Conservation (phyloP, 257 asterid genomes). For the Solanum piurae region DNA sequence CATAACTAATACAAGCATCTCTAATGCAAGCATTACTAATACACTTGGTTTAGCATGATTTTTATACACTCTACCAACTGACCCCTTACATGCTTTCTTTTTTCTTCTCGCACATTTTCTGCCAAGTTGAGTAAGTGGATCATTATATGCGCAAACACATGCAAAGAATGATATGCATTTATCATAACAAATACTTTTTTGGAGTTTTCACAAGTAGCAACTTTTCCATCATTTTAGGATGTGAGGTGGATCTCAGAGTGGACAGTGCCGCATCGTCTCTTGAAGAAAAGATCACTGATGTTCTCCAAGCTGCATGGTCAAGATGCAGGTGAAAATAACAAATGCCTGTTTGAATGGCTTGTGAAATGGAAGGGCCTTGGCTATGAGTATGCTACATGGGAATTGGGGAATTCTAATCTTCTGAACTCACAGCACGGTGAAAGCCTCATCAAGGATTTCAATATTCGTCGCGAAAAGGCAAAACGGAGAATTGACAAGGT, state of each 20-base stretch:
- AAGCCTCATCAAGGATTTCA: slow-evolving; percentile 36
- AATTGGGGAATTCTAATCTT: slow-evolving; percentile 38
- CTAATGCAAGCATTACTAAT: background rate
- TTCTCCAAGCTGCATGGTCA: slow-evolving; percentile 13
- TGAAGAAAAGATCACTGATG: slow-evolving; percentile 36
- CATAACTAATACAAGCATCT: no score
- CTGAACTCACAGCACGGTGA: slow-evolving; percentile 39
- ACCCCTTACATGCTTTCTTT: background rate
- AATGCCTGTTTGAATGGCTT: slow-evolving; percentile 58
- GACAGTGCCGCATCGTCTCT: slow-evolving; percentile 55
- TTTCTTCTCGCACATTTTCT: background rate
- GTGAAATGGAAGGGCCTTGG: slow-evolving; percentile 65
- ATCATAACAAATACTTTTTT: background rate
- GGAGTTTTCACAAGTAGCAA: background rate
- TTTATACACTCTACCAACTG: background rate
- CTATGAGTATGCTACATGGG: slow-evolving; percentile 64
- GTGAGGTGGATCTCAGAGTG: slow-evolving; percentile 52
- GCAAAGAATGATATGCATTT: background rate
- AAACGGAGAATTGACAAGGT: slow-evolving; percentile 38
- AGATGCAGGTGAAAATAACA: slow-evolving; percentile 18
- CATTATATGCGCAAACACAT: background rate
- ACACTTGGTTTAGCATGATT: background rate
- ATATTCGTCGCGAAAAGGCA: slow-evolving; percentile 30
- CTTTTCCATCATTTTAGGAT: slow-evolving; percentile 19
- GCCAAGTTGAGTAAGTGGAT: background rate